phyloP scores from a whole-genome alignment of 345 rosid species.

The Raphanus raphanistrum region DNA sequence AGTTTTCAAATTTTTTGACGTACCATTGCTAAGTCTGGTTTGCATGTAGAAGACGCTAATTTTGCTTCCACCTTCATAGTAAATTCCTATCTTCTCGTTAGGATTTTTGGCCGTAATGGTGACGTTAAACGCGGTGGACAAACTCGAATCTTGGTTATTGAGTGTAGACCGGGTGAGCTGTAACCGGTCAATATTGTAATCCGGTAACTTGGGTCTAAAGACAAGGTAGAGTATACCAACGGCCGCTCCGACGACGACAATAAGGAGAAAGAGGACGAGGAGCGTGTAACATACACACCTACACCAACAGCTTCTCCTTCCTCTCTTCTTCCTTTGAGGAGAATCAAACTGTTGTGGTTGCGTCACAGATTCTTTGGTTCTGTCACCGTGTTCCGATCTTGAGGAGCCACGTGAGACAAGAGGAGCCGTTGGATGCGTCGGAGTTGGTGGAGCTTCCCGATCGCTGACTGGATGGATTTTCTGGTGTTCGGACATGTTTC shows the following conservation, averaged over 20 bases:
- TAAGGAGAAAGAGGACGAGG: conserved; percentile 48
- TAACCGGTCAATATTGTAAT: conserved; percentile 59
- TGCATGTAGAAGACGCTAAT: conserved; percentile 57
- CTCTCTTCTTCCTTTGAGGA: conserved; percentile 48
- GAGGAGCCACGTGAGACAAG: conserved; percentile 50
- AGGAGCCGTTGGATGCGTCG: conserved; percentile 49
- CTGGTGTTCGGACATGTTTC: conserved; percentile 59
- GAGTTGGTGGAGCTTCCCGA: conserved; percentile 46
- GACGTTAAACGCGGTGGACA: conserved; percentile 58
- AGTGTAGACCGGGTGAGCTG: conserved; percentile 53
- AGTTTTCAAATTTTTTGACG: background rate
- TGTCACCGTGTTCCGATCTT: conserved; percentile 41
- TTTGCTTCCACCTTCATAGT: conserved; percentile 78
- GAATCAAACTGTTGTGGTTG: conserved; percentile 30
- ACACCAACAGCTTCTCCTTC: conserved; percentile 55
- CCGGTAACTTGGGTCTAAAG: conserved; percentile 78
- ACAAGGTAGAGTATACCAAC: conserved; percentile 65
- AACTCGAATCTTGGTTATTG: conserved; percentile 43
- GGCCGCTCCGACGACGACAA: conserved; percentile 44
- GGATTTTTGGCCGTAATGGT: conserved; percentile 71
- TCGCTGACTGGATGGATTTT: conserved; percentile 67
- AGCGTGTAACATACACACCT: conserved; percentile 69
- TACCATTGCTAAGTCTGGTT: conserved; percentile 52
- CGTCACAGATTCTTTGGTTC: conserved; percentile 24
- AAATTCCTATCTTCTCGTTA: conserved; percentile 72